Evolutionary conservation across 2,329 filamentous ascomycete genomes (phyloP).

Genomic region (Leptographium procerum): DNA sequence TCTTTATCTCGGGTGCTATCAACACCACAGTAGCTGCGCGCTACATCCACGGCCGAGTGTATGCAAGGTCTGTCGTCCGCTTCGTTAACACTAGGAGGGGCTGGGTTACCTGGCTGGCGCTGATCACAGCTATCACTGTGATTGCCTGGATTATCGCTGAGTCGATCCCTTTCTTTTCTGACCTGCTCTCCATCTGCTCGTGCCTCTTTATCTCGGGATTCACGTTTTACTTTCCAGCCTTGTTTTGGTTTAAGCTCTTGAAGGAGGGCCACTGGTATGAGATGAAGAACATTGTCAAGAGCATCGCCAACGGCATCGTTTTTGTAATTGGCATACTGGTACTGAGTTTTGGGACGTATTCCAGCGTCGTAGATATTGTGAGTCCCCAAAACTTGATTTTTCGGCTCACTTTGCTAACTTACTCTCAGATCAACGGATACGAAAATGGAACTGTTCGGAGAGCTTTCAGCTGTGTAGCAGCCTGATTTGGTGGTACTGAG

Average conservation of each 20-base stretch:
- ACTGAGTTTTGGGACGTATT: constrained; percentile 6
- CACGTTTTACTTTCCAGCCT: constrained; percentile 23
- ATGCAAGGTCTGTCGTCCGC: constrained; percentile 28
- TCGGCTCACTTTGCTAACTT: not conserved
- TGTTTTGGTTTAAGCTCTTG: constrained; percentile 23
- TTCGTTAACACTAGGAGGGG: constrained; percentile 37
- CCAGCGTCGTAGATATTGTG: constrained; percentile 8
- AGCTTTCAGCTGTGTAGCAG: not conserved
- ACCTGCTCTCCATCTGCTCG: constrained; percentile 45
- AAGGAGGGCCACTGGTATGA: constrained; percentile 19
- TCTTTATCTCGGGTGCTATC: constrained; percentile 52
- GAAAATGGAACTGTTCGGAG: not conserved
- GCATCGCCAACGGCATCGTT: not conserved
- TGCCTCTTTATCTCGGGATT: constrained; percentile 40
- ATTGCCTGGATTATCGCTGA: constrained; percentile 61
- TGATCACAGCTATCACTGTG: constrained; percentile 47
- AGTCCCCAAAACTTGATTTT: too few relatives aligned
- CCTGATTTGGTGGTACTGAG: too few relatives aligned
- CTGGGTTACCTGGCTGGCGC: constrained; percentile 41
- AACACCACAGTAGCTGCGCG: constrained; percentile 23
- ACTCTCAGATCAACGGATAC: not conserved
- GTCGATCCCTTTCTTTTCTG: constrained; percentile 61
- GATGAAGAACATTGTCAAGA: constrained; percentile 13
- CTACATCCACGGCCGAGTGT: constrained; percentile 34
- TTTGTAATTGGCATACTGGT: constrained; percentile 6